Evolutionary conservation across 495 filamentous ascomycete species (phyloP), one percentile per base, ranked within the genome.

Genomic region (Amphirosellinia nigrospora): DNA sequence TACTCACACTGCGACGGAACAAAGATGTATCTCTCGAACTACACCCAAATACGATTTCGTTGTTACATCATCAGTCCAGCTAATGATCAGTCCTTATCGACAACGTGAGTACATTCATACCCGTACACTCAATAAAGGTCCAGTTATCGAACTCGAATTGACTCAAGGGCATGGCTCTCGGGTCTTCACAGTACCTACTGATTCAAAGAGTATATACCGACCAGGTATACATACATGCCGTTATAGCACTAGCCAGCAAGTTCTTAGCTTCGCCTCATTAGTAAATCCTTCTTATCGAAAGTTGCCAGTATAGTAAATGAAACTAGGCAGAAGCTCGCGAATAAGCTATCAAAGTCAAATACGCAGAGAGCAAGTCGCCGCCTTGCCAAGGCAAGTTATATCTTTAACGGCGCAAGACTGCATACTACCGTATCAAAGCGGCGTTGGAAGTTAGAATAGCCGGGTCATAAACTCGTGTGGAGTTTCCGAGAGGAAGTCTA

Each of bases 361-460:
- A 73, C 52, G 64, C 13, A 26, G 23, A 71, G 64, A 52, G 70
- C 69, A 11, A 52, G 45, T 46, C 73, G 75, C 53, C 41, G 72
- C 23, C 19, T 9, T 53, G 23, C 13, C 6, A 30, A 4, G 32
- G n/a, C 15, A 7, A 9, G n/a, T 43, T 30, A 13, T 59, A 56
- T n/a, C 72, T 67, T 32, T 21, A 7, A 2, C 58, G 62, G 3
- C 70, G 67, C 48, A 74, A 71, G 28, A 66, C 69, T 55, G 68
- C 68, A 46, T 61, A 67, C 3, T 73, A 77, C 48, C 75, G 71
- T 39, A 52, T 56, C 55, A 52, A 38, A 36, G 2, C 6, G 3
- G 2, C 73, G 75, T 50, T 71, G 73, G 55, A 36, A 32, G 16
- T 0, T 7, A 8, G 71, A 73, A 41, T 73, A 69, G 71, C 13